Evolutionary conservation across 192 early-diverging fungal genomes (phyloP), one percentile per base, ranked within the genome.

Genomic region (Linnemannia exigua): DNA sequence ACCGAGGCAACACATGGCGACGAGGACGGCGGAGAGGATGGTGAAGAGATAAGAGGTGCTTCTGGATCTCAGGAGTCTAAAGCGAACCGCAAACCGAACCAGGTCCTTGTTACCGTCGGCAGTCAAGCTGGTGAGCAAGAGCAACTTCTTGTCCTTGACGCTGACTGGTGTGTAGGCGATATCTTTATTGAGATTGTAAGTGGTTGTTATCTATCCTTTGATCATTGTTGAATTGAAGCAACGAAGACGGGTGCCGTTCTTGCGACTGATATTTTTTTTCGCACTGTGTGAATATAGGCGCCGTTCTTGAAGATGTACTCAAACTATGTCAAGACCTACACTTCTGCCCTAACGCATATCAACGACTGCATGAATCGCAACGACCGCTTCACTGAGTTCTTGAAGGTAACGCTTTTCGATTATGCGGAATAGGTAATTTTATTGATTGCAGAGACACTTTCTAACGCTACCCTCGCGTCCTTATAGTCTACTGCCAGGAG

Each of bases 241-340:
- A n/a, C n/a, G n/a, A n/a, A n/a, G n/a, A n/a, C n/a, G n/a, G n/a
- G n/a, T n/a, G n/a, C n/a, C n/a, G n/a, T n/a, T 44, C 41, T 44
- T 44, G 41, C 3, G 41, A 44, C 41, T 44, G 41, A 44, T 36
- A 15, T 22, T 28, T 52, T 52, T 77, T 79, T 48, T 78, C 68
- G 48, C 41, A 6, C 25, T 75, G 22, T 46, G 28, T 1, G 20
- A 20, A 22, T n/a, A 28, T 68, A 89, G 88, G 88, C 81, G 28
- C 94, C 95, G 0, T 95, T 93, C 81, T 82, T 98, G 63, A 95
- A 94, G 74, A 92, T 97, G 90, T 98, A 98, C 80, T 95, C 94
- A 9, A 89, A 89, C 72, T 98, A 96, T 88, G 94, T 94, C 76
- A 97, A 96, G 88, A 95, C 95, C 77, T 96, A 95, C 79, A 94